Percentiles rank a stretch among this genome's conserved stretches.
These are phyloP conservation scores for Murraya paniculata DNA, from an alignment of 345 rosid species.

Conservation along the genomic window DNA sequence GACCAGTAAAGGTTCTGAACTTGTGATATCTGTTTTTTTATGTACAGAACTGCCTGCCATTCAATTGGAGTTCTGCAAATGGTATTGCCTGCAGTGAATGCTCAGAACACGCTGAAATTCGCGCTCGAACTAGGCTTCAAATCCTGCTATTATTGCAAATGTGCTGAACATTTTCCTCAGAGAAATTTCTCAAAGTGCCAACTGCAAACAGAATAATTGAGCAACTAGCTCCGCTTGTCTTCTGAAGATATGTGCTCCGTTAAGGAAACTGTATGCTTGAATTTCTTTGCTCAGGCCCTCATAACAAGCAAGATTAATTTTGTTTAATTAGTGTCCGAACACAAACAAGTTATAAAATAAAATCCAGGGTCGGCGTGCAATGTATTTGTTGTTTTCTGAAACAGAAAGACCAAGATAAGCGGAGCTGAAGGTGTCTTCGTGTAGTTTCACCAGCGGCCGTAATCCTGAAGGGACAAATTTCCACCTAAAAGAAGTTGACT, in stretches of 20 bases:
- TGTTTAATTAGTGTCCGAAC: no score
- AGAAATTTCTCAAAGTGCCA: not conserved
- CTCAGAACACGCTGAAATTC: not conserved
- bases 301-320: not conserved
- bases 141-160: not conserved
- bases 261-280: not conserved
- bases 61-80: not conserved
- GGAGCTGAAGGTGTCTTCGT: not conserved
- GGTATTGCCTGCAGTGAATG: not conserved
- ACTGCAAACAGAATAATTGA: not conserved
- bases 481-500: not conserved
- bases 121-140: not conserved
- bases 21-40: not conserved
- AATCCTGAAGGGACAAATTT: not conserved
- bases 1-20: not conserved
- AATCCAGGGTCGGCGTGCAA: not conserved
- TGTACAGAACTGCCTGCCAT: not conserved
- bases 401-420: not conserved
- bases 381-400: not conserved
- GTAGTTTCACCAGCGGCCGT: not conserved
- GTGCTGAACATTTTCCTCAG: not conserved
- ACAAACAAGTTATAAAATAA: not conserved
- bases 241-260: not conserved
- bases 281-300: not conserved
- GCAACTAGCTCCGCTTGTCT: not conserved